Evolutionary conservation across 1,284 basidiomycete species (phyloP).

Genomic region (Pholiota adiposa): DNA sequence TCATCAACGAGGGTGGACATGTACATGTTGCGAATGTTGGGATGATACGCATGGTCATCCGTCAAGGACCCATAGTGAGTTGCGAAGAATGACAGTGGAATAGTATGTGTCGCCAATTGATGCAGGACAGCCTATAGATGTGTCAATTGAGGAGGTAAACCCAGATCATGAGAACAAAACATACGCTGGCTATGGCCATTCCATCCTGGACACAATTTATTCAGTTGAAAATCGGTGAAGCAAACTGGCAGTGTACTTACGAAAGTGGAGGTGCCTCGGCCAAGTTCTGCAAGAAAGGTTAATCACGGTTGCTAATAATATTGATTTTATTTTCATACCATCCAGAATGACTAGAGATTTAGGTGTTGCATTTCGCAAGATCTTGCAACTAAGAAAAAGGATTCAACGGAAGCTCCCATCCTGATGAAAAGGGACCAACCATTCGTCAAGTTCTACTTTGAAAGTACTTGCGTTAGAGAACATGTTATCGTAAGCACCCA

Average conservation of each 20-base stretch:
- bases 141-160: conserved; percentile 13
- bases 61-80: conserved; percentile 90
- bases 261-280: conserved; percentile 85
- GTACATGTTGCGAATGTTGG: conserved; percentile 92
- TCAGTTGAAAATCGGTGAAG: not conserved
- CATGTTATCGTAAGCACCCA: conserved; percentile 99
- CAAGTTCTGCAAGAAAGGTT: conserved; percentile 67
- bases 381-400: conserved; percentile 71
- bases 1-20: conserved; percentile 95
- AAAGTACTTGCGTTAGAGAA: conserved; percentile 95
- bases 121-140: conserved; percentile 82
- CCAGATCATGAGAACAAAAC: conserved; percentile 25
- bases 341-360: conserved; percentile 94
- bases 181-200: conserved; percentile 90
- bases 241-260: conserved; percentile 46
- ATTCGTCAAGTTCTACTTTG: conserved; percentile 97
- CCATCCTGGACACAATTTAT: conserved; percentile 66
- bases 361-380: conserved; percentile 88
- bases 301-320: conserved; percentile 8
- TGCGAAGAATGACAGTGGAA: conserved; percentile 85
- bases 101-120: conserved; percentile 87
- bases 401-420: conserved; percentile 1
- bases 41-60: conserved; percentile 88
- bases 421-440: conserved; percentile 45
- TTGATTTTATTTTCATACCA: conserved; percentile 50